These are phyloP conservation scores for Dictyophora rubrovolvata DNA, from an alignment of 768 basidiomycete species.

Conservation along the genomic window DNA sequence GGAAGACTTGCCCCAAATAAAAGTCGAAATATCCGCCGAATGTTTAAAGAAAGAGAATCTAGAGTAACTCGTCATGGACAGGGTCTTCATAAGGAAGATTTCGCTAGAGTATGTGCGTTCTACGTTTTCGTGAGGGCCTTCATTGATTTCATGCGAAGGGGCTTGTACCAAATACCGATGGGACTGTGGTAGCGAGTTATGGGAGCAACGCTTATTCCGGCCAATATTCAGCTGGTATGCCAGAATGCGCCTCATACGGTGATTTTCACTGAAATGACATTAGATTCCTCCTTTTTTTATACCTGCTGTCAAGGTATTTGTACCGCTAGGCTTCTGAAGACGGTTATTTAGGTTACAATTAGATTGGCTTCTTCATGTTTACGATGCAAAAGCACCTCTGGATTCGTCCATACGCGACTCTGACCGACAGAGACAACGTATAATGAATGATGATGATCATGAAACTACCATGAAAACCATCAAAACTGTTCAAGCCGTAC, in stretches of 20 bases:
- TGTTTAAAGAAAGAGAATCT: constrained; percentile 32
- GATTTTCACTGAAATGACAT: constrained; percentile 8
- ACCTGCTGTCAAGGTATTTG: constrained; percentile 71
- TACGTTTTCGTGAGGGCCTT: background rate
- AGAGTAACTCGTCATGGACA: constrained; percentile 8
- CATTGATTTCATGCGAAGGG: constrained; percentile 31
- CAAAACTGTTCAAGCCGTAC: constrained; percentile 64
- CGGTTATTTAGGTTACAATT: constrained; percentile 8
- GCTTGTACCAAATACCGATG: constrained; percentile 68
- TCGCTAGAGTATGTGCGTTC: constrained; percentile 36
- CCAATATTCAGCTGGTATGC: constrained; percentile 65
- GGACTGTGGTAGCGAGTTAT: constrained; percentile 69
- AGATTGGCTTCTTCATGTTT: constrained; percentile 88
- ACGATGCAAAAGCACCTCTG: constrained; percentile 54
- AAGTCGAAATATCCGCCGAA: constrained; percentile 37
- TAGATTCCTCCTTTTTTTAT: constrained; percentile 88
- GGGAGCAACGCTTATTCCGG: constrained; percentile 72
- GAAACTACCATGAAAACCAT: constrained; percentile 37
- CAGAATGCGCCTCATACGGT: background rate
- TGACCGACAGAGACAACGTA: constrained; percentile 14
- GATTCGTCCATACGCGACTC: constrained; percentile 15
- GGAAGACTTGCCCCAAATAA: constrained; percentile 50
- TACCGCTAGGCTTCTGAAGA: background rate
- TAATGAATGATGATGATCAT: constrained; percentile 30
- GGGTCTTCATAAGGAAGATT: constrained; percentile 37